Evolutionary conservation across 2,329 filamentous ascomycete species (phyloP).

Genomic region (Cordyceps pruinosa): DNA sequence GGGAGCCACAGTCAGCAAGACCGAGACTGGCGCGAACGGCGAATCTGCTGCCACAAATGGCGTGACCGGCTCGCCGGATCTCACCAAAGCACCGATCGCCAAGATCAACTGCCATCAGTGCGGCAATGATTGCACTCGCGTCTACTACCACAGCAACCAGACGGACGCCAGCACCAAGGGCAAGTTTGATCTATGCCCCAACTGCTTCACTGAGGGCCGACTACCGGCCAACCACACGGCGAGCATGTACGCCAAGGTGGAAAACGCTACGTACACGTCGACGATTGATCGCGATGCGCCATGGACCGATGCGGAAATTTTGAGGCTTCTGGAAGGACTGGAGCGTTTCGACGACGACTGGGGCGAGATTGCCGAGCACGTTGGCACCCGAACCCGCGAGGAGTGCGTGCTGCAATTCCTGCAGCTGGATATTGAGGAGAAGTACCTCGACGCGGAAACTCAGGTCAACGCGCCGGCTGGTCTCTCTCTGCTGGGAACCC

Average conservation of each 20-base stretch:
- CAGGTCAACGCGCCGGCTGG: conserved; percentile 46
- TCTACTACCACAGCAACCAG: conserved; percentile 54
- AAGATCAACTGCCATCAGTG: conserved; percentile 84
- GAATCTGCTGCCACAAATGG: conserved; percentile 65
- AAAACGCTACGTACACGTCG: conserved; percentile 76
- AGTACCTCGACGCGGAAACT: conserved; percentile 76
- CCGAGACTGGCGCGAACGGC: conserved; percentile 67
- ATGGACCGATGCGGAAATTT: conserved; percentile 84
- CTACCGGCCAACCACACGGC: conserved; percentile 73
- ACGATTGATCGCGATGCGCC: conserved; percentile 77
- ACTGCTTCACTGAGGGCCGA: conserved; percentile 78
- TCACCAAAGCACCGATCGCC: conserved; percentile 58
- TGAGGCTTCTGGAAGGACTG: conserved; percentile 83
- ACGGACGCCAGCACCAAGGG: conserved; percentile 54
- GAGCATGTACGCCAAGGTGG: conserved; percentile 79
- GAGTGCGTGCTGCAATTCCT: conserved; percentile 97
- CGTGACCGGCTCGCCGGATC: conserved; percentile 48
- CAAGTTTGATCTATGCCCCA: conserved; percentile 85
- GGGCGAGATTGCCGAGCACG: conserved; percentile 86
- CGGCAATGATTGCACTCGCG: conserved; percentile 74
- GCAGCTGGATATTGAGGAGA: conserved; percentile 94
- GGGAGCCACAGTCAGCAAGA: conserved; percentile 60
- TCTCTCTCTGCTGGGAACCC: conserved; percentile 60
- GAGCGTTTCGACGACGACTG: conserved; percentile 95
- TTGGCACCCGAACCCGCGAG: conserved; percentile 83